These are phyloP conservation scores for Ailanthus altissimus DNA, from an alignment of 345 rosid species.

Conservation along the genomic window DNA sequence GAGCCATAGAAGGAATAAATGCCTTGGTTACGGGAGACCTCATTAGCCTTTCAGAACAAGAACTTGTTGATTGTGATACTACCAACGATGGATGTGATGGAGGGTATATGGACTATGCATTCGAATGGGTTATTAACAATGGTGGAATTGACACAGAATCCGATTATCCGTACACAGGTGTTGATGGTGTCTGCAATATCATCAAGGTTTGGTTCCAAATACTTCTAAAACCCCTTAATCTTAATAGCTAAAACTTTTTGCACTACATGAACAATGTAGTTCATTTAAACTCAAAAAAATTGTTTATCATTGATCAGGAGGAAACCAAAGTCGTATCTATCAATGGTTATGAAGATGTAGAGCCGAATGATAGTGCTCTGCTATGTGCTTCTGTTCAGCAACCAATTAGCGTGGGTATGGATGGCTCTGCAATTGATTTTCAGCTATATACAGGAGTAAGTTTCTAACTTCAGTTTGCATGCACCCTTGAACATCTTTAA, in stretches of 20 bases:
- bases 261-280: no score
- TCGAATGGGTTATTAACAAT: constrained; percentile 67
- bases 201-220: constrained; percentile 48
- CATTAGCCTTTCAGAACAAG: constrained; percentile 69
- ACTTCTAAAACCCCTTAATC: no score
- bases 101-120: constrained; percentile 76
- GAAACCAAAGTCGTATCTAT: constrained; percentile 53
- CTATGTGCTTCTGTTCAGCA: constrained; percentile 65
- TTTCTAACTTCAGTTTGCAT: background rate
- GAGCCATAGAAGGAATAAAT: constrained; percentile 71
- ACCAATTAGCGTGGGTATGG: constrained; percentile 75
- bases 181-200: constrained; percentile 53
- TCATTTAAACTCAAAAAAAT: background rate
- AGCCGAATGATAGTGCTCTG: constrained; percentile 57
- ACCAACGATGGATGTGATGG: constrained; percentile 72
- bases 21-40: constrained; percentile 59
- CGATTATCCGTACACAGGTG: constrained; percentile 60
- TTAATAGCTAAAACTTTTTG: background rate
- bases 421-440: constrained; percentile 70
- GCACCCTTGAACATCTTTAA: background rate
- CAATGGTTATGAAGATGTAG: constrained; percentile 69
- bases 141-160: constrained; percentile 70
- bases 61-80: constrained; percentile 65
- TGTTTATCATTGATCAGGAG: constrained; percentile 41
- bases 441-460: constrained; percentile 77